Evolutionary conservation across 768 basidiomycete species (phyloP).

Genomic region (Hericium rajendrae): DNA sequence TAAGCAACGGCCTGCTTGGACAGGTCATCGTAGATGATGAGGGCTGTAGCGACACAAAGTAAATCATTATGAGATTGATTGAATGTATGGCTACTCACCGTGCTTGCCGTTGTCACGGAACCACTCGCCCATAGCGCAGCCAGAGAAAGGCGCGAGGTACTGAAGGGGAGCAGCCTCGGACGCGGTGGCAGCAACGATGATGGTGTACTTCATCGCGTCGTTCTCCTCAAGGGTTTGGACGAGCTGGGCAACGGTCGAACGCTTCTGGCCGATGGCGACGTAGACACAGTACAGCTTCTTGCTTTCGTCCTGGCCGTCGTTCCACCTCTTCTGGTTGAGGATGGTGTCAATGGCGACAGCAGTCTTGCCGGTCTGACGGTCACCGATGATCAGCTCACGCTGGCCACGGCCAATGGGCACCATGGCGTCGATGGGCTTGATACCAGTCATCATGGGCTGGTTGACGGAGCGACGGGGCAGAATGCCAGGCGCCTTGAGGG

Average conservation of each 20-base stretch:
- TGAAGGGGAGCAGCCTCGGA: conserved; percentile 99
- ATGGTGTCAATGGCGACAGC: conserved; percentile 99
- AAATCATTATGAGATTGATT: background rate
- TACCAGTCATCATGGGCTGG: conserved; percentile 99
- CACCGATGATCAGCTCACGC: conserved; percentile 99
- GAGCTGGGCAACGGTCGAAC: conserved; percentile 98
- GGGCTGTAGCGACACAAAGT: conserved; percentile 34
- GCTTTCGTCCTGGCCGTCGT: conserved; percentile 90
- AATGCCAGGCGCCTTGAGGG: conserved; percentile 98
- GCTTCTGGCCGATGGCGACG: conserved; percentile 98
- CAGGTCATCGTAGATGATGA: conserved; percentile 99
- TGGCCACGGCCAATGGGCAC: conserved; percentile 99
- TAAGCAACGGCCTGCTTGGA: conserved; percentile 99
- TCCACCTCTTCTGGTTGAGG: conserved; percentile 99
- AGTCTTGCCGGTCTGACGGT: conserved; percentile 99
- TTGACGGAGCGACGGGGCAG: conserved; percentile 98
- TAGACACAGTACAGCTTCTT: conserved; percentile 99
- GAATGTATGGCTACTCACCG: conserved; percentile 39
- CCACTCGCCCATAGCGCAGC: conserved; percentile 99
- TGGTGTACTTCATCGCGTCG: conserved; percentile 99
- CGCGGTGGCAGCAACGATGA: conserved; percentile 98
- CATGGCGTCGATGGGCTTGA: conserved; percentile 99
- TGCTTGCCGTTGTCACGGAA: conserved; percentile 99
- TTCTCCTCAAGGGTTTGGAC: conserved; percentile 99
- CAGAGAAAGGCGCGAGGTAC: conserved; percentile 99